phyloP scores from a whole-genome alignment of 2,329 filamentous ascomycete genomes.

The Cyphellophora attinorum region DNA sequence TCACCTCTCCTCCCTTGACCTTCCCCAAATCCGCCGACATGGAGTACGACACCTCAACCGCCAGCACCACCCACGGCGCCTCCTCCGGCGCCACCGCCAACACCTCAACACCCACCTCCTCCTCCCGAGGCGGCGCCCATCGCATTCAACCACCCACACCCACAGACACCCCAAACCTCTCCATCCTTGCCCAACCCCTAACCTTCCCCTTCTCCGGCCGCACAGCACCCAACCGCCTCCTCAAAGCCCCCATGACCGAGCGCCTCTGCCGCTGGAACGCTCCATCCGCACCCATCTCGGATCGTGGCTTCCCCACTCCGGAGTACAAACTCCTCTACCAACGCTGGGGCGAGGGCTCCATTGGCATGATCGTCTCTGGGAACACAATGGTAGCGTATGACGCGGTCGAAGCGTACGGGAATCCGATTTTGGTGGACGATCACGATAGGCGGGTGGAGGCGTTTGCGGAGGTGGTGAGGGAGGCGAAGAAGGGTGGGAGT shows the following conservation, averaged over 20 bases:
- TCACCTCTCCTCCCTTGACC: too few species aligned
- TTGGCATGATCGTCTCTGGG: constrained; percentile 52
- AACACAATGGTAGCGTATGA: constrained; percentile 57
- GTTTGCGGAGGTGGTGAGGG: constrained; percentile 42
- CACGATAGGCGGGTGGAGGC: constrained; percentile 47
- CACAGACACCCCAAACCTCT: constrained; percentile 19
- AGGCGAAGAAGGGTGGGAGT: constrained; percentile 47
- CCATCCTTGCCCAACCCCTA: constrained; percentile 37
- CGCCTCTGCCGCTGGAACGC: constrained; percentile 50
- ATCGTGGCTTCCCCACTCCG: constrained; percentile 44
- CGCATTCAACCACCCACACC: constrained; percentile 2
- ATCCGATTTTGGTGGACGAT: constrained; percentile 48
- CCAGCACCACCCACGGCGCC: constrained; percentile 2
- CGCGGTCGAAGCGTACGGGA: constrained; percentile 47
- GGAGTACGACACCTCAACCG: constrained; percentile 13
- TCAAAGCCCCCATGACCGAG: constrained; percentile 61
- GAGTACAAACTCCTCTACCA: constrained; percentile 49
- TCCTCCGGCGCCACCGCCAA: constrained; percentile 1
- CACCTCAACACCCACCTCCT: constrained; percentile 3
- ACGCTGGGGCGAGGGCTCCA: constrained; percentile 51
- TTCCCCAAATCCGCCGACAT: too few species aligned
- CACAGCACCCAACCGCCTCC: constrained; percentile 53
- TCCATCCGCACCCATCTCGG: constrained; percentile 22
- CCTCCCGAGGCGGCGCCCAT: constrained; percentile 7
- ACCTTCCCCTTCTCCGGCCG: constrained; percentile 43